Conservation (phyloP, 1,284 basidiomycete species). For the Singerocomus rubriflavus region DNA sequence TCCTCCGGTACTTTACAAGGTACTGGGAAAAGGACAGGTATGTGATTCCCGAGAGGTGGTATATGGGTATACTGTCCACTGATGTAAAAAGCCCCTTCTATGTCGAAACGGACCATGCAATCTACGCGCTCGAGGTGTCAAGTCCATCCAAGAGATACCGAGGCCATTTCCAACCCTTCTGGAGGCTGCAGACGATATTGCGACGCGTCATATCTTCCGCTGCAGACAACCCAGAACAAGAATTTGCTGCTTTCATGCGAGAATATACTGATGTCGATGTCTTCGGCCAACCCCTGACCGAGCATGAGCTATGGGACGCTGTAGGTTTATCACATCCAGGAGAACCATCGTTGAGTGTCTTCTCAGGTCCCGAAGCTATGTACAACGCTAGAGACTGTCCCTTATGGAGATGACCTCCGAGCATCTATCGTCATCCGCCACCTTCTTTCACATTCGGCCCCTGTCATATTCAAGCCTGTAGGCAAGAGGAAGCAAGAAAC, state of each 20-base stretch:
- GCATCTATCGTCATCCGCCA: conserved; percentile 20
- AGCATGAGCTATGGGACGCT: conserved; percentile 40
- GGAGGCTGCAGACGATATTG: conserved; percentile 45
- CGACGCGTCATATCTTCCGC: conserved; percentile 47
- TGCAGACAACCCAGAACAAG: conserved; percentile 24
- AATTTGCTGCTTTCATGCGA: conserved; percentile 33
- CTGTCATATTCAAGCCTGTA: conserved; percentile 14
- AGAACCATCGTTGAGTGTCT: background rate
- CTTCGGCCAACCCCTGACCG: conserved; percentile 37
- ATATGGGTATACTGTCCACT: background rate
- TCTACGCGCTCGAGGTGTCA: conserved; percentile 49
- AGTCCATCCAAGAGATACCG: conserved; percentile 45
- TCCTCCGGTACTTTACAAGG: conserved; percentile 37
- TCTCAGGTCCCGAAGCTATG: conserved; percentile 34
- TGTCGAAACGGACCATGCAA: conserved; percentile 57
- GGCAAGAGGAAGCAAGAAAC: conserved; percentile 1
- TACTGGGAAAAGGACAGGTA: conserved; percentile 39
- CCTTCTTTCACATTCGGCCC: conserved; percentile 19
- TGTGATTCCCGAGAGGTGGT: conserved; percentile 11
- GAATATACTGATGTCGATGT: conserved; percentile 36
- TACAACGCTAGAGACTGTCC: conserved; percentile 21
- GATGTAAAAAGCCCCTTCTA: conserved; percentile 48
- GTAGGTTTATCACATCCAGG: conserved; percentile 31
- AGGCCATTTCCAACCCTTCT: conserved; percentile 46
- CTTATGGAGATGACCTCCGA: conserved; percentile 18